phyloP scores from a whole-genome alignment of 2,329 filamentous ascomycete species.

The Diaporthe vaccinii region DNA sequence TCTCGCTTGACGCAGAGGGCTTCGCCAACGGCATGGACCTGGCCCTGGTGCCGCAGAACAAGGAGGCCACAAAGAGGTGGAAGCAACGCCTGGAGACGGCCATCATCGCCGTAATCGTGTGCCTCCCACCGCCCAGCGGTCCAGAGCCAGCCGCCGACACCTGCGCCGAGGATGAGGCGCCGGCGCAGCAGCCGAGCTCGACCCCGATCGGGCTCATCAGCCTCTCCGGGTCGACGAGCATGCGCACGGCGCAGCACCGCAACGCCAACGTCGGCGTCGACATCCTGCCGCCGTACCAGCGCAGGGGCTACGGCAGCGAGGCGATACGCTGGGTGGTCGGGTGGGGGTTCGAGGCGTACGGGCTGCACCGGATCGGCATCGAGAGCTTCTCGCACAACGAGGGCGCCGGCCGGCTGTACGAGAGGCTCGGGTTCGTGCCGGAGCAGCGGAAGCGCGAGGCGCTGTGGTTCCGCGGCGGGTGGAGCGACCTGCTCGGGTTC shows the following conservation, averaged over 20 bases:
- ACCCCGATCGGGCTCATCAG: constrained; percentile 31
- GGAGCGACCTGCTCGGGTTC: constrained; percentile 51
- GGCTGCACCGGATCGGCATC: constrained; percentile 53
- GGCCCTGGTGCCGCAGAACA: constrained; percentile 30
- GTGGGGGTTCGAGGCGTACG: constrained; percentile 53
- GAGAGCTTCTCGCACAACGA: constrained; percentile 50
- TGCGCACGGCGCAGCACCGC: constrained; percentile 54
- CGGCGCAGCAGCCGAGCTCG: not conserved
- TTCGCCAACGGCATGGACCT: constrained; percentile 34
- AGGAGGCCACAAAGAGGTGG: constrained; percentile 34
- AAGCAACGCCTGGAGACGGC: constrained; percentile 18
- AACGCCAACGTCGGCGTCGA: constrained; percentile 53
- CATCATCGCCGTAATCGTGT: constrained; percentile 37
- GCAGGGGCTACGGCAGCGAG: constrained; percentile 54
- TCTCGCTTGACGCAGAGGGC: constrained; percentile 34
- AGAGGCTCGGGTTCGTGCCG: constrained; percentile 52
- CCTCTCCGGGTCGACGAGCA: not conserved
- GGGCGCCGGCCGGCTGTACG: constrained; percentile 51
- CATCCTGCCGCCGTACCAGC: constrained; percentile 47
- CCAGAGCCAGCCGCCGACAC: not conserved
- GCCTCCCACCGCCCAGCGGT: constrained; percentile 7
- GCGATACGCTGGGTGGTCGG: constrained; percentile 53
- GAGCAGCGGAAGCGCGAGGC: constrained; percentile 59
- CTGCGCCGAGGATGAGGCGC: not conserved
- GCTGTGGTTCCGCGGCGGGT: constrained; percentile 54